Evolutionary conservation across 176 grass and related monocot species (phyloP).

Genomic region (Poa annua): DNA sequence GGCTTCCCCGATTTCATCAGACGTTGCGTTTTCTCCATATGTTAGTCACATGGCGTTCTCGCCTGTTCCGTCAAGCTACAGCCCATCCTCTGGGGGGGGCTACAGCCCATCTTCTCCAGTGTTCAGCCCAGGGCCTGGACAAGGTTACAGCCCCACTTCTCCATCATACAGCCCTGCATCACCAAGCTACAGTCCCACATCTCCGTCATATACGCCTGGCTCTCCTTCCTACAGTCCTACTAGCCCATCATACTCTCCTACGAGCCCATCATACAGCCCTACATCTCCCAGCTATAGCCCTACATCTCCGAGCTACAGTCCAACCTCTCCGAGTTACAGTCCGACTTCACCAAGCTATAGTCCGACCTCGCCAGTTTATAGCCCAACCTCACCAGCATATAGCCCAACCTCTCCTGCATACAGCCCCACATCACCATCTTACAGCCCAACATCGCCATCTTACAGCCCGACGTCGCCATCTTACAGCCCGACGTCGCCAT

Average conservation of each 20-base stretch:
- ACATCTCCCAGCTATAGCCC: slow-evolving; percentile 70
- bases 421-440: slow-evolving; percentile 54
- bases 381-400: slow-evolving; percentile 65
- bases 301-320: slow-evolving; percentile 61
- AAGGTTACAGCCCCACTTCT: slow-evolving; percentile 61
- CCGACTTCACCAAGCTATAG: slow-evolving; percentile 71
- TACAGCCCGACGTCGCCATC: slow-evolving; percentile 54
- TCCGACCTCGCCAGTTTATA: slow-evolving; percentile 61
- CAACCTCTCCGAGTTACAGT: slow-evolving; percentile 63
- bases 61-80: slow-evolving; percentile 75
- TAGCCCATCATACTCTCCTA: slow-evolving; percentile 70
- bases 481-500: slow-evolving; percentile 59
- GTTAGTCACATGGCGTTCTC: slow-evolving; percentile 91
- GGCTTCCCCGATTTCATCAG: slow-evolving; percentile 88
- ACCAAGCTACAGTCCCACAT: slow-evolving; percentile 54
- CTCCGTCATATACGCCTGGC: slow-evolving; percentile 62
- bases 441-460: slow-evolving; percentile 55
- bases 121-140: slow-evolving; percentile 63
- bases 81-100: slow-evolving; percentile 67
- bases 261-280: slow-evolving; percentile 65
- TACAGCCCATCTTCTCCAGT: slow-evolving; percentile 74
- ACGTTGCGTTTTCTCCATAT: slow-evolving; percentile 95
- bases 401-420: slow-evolving; percentile 68
- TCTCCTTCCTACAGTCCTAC: slow-evolving; percentile 69
- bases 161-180: slow-evolving; percentile 65